Percentiles rank a stretch among this genome's conserved stretches.
These are phyloP conservation scores for Fusarium equiseti DNA, from an alignment of 2,329 filamentous ascomycete species.

Conservation along the genomic window DNA sequence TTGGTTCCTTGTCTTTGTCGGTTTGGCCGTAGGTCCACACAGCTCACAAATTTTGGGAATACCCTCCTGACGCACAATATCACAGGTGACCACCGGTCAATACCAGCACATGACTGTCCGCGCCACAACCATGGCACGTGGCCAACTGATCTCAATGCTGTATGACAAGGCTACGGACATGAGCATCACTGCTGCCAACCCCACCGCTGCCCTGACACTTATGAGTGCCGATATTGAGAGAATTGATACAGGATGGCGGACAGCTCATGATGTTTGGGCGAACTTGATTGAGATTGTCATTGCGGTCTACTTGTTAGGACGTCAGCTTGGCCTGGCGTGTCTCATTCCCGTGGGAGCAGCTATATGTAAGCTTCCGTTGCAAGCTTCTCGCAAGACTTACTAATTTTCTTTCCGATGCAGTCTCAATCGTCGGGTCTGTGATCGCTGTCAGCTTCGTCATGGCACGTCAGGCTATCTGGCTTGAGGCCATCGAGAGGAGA, in stretches of 20 bases:
- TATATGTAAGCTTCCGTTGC: constrained; percentile 9
- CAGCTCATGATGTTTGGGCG: constrained; percentile 58
- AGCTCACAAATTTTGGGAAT: fast-evolving
- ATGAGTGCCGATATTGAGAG: constrained; percentile 61
- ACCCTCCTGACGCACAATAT: not conserved
- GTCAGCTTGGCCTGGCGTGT: constrained; percentile 46
- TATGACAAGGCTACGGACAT: constrained; percentile 48
- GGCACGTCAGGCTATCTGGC: constrained; percentile 44
- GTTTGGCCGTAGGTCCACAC: constrained; percentile 11
- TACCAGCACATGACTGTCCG: constrained; percentile 46
- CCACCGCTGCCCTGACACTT: constrained; percentile 56
- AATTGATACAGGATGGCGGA: constrained; percentile 52
- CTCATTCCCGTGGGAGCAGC: constrained; percentile 35
- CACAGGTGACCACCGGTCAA: constrained; percentile 22
- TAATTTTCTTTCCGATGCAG: constrained; percentile 10
- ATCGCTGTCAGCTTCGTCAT: constrained; percentile 46
- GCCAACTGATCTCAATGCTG: constrained; percentile 45
- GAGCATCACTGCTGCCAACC: constrained; percentile 49
- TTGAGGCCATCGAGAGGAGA: constrained; percentile 48
- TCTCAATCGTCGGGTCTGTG: constrained; percentile 42
- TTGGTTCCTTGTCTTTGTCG: constrained; percentile 36
- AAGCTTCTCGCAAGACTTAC: not conserved
- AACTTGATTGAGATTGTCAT: constrained; percentile 57
- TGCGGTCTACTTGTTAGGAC: constrained; percentile 60
- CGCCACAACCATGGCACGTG: constrained; percentile 49